These are phyloP conservation scores for Xylaria sp. DNA, from an alignment of 2,329 filamentous ascomycete genomes.

Conservation along the genomic window DNA sequence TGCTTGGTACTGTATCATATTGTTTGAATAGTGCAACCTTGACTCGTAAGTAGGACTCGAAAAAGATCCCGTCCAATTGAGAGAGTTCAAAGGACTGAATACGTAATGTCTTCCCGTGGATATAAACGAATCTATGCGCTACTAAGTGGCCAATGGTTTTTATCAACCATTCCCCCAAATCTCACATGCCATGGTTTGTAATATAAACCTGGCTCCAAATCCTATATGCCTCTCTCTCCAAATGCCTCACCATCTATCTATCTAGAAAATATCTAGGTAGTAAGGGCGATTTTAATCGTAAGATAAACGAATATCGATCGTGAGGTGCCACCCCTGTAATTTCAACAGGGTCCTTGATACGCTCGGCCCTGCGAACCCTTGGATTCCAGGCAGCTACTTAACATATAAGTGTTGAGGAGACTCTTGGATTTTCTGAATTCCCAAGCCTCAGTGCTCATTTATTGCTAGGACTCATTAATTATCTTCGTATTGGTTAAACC, in stretches of 20 bases:
- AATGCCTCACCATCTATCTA: neutral
- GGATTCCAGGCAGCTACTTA: conserved; percentile 24
- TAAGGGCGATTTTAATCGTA: neutral
- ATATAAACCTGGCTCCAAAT: too few relatives aligned
- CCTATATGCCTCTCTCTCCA: neutral
- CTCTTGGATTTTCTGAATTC: neutral
- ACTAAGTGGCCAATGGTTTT: too few relatives aligned
- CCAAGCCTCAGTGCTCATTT: neutral
- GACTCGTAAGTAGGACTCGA: too few relatives aligned
- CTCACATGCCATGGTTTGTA: too few relatives aligned
- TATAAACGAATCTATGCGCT: too few relatives aligned
- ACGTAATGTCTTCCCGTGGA: too few relatives aligned
- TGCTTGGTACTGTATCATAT: neutral
- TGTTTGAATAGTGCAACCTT: too few relatives aligned
- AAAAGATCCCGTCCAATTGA: too few relatives aligned
- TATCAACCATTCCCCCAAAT: too few relatives aligned
- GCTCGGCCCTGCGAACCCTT: neutral
- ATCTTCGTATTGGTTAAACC: neutral
- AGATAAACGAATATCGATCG: neutral
- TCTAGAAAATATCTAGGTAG: neutral
- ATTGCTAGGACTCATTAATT: neutral
- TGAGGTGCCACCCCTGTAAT: conserved; percentile 8
- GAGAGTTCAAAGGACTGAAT: too few relatives aligned
- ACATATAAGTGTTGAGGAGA: neutral
- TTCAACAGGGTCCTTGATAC: neutral